Evolutionary conservation across 164 flowering plant genomes (phyloP).

Genomic region (Kalanchoe fedtschenkoi): DNA sequence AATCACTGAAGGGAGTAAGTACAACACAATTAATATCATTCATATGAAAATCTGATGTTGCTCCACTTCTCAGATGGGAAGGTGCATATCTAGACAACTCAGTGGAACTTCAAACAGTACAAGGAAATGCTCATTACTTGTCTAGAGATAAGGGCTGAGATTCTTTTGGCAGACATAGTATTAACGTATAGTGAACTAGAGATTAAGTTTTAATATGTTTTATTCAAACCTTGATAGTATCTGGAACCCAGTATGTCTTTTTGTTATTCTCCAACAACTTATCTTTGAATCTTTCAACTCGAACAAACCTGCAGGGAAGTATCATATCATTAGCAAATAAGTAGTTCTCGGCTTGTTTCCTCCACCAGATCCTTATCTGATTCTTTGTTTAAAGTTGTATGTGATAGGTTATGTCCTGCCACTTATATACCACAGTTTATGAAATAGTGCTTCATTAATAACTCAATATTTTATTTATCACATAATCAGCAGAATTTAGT

Average conservation of each 20-base stretch:
- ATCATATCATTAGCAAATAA: background rate
- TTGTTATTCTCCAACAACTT: slow-evolving; percentile 74
- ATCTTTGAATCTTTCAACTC: slow-evolving; percentile 71
- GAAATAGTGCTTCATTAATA: no score
- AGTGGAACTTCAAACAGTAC: background rate
- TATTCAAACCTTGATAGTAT: slow-evolving; percentile 76
- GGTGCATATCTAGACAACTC: background rate
- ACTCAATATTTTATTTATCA: no score
- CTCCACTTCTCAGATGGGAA: background rate
- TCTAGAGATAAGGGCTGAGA: background rate
- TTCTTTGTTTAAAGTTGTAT: no score
- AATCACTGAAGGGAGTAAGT: background rate
- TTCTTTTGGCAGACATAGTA: background rate
- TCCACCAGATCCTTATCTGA: background rate
- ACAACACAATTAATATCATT: background rate
- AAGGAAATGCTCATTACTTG: background rate
- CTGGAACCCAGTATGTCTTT: slow-evolving; percentile 96
- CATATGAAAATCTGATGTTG: background rate
- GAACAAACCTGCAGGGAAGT: slow-evolving; percentile 54
- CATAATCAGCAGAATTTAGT: no score
- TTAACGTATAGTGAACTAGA: no score
- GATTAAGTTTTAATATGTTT: no score
- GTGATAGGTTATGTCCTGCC: no score
- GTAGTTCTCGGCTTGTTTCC: background rate
- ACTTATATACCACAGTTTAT: no score